Conservation (phyloP, 2,329 filamentous ascomycete genomes). For the Ceratocystis lukuohia region DNA sequence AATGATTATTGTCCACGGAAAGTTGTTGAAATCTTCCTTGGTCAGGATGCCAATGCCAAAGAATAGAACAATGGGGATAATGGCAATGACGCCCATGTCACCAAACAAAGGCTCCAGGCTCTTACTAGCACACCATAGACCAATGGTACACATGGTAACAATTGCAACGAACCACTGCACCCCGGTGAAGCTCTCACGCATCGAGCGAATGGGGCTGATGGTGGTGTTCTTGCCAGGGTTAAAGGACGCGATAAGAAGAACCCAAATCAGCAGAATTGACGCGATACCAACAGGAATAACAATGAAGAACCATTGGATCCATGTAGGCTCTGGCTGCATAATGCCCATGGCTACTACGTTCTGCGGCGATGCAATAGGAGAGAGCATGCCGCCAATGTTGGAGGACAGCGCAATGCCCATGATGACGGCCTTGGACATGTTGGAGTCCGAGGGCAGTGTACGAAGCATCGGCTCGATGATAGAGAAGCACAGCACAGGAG, state of each 20-base stretch:
- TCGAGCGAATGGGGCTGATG: constrained; percentile 79
- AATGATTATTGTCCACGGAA: constrained; percentile 99
- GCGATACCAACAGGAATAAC: constrained; percentile 84
- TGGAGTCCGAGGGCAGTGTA: constrained; percentile 76
- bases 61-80: constrained; percentile 89
- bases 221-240: constrained; percentile 70
- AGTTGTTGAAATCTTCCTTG: constrained; percentile 99
- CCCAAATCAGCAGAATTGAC: constrained; percentile 78
- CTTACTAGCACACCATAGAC: constrained; percentile 84
- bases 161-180: constrained; percentile 86
- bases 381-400: constrained; percentile 92
- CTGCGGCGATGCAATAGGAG: constrained; percentile 91
- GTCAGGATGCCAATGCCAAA: constrained; percentile 93
- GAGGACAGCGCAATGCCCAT: constrained; percentile 89
- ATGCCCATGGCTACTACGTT: constrained; percentile 94
- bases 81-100: constrained; percentile 96
- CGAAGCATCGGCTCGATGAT: constrained; percentile 96
- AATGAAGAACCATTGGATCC: constrained; percentile 96
- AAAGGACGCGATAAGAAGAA: constrained; percentile 73
- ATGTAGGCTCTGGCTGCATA: constrained; percentile 82
- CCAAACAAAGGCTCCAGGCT: constrained; percentile 79
- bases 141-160: constrained; percentile 73
- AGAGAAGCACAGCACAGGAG: constrained; percentile 90
- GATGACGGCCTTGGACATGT: constrained; percentile 90
- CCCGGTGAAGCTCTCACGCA: constrained; percentile 77